phyloP scores from a whole-genome alignment of 2,329 filamentous ascomycete species.

The Aspergillus sp. region DNA sequence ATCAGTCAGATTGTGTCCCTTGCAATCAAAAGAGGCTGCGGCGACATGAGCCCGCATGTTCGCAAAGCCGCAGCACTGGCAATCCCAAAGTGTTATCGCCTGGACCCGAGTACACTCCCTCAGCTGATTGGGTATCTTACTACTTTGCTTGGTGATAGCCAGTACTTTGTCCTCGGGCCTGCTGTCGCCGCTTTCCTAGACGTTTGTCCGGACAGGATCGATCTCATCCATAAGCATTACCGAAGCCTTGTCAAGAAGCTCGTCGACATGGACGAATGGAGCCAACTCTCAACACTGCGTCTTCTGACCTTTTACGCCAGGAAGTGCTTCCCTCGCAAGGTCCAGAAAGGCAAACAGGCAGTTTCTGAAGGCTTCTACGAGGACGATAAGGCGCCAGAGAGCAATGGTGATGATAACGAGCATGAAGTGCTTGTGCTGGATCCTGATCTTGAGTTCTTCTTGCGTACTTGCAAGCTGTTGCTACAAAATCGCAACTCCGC shows the following conservation, averaged over 20 bases:
- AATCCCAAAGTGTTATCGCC: conserved; percentile 91
- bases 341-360: conserved; percentile 54
- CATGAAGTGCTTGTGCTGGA: conserved; percentile 67
- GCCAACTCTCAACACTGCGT: conserved; percentile 78
- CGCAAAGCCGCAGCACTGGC: conserved; percentile 89
- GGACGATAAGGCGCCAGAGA: conserved; percentile 44
- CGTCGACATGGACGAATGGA: conserved; percentile 99
- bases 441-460: conserved; percentile 76
- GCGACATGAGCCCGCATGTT: conserved; percentile 92
- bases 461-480: conserved; percentile 78
- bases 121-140: conserved; percentile 81
- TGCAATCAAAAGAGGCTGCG: conserved; percentile 89
- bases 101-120: conserved; percentile 82
- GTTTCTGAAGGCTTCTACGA: conserved; percentile 76
- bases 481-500: conserved; percentile 91
- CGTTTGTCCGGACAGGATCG: conserved; percentile 81
- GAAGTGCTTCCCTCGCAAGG: conserved; percentile 78
- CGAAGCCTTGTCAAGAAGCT: conserved; percentile 81
- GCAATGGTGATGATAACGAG: conserved; percentile 47
- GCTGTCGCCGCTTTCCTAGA: conserved; percentile 88
- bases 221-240: conserved; percentile 90
- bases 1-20: conserved; percentile 97
- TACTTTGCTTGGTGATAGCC: conserved; percentile 79
- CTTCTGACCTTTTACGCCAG: conserved; percentile 83
- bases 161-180: conserved; percentile 95